These are phyloP conservation scores for Lippia alba DNA, from an alignment of 305 asterid genomes.

Conservation along the genomic window DNA sequence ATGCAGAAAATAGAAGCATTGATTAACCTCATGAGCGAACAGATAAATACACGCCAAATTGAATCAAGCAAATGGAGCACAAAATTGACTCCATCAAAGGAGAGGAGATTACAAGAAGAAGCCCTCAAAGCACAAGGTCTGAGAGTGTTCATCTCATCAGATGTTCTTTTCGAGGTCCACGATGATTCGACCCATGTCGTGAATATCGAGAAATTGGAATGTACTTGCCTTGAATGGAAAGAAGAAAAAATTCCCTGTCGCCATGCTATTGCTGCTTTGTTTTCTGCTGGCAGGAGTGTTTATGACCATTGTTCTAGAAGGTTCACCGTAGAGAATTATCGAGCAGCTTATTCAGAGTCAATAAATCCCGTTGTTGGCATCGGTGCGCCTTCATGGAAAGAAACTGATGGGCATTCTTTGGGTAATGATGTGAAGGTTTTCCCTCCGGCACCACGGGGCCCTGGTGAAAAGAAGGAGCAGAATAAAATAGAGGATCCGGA, in stretches of 20 bases:
- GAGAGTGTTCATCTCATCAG: conserved; percentile 81
- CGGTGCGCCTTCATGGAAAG: conserved; percentile 44
- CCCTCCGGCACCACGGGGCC: conserved; percentile 62
- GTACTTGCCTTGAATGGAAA: conserved; percentile 92
- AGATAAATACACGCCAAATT: conserved; percentile 53
- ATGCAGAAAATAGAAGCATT: conserved; percentile 85
- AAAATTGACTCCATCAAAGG: conserved; percentile 71
- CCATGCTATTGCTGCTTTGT: conserved; percentile 82
- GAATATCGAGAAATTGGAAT: conserved; percentile 63
- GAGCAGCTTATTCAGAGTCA: conserved; percentile 53
- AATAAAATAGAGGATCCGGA: conserved; percentile 58
- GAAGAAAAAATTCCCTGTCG: conserved; percentile 69
- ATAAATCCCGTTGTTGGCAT: conserved; percentile 58
- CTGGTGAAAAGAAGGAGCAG: conserved; percentile 50
- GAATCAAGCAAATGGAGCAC: conserved; percentile 63
- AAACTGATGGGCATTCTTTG: conserved; percentile 32
- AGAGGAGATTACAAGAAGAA: conserved; percentile 62
- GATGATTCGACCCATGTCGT: conserved; percentile 86
- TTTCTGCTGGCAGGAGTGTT: conserved; percentile 49
- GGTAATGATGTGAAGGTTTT: conserved; percentile 55
- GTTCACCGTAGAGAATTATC: conserved; percentile 66
- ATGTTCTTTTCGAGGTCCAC: conserved; percentile 78
- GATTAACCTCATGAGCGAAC: conserved; percentile 54
- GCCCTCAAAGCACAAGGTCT: conserved; percentile 61
- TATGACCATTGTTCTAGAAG: conserved; percentile 73